phyloP scores from a whole-genome alignment of 768 basidiomycete genomes.

The Russula emetica region DNA sequence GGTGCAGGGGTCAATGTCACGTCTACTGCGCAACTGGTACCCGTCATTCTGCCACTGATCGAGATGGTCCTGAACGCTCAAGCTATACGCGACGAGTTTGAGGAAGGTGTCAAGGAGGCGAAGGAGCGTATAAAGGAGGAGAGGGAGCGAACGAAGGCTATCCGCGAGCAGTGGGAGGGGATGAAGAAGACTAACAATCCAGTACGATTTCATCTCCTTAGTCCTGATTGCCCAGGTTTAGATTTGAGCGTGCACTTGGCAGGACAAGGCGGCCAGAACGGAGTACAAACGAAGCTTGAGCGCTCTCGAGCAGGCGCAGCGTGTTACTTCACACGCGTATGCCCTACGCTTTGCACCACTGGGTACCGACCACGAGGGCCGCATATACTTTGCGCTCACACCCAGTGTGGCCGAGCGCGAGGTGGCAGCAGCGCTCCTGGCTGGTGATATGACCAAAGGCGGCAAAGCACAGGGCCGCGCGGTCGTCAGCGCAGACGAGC shows the following conservation, averaged over 20 bases:
- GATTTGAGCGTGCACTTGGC: background rate
- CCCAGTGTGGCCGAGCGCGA: slow-evolving; percentile 58
- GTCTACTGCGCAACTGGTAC: slow-evolving; percentile 59
- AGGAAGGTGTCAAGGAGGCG: slow-evolving; percentile 49
- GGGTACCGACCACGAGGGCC: slow-evolving; percentile 66
- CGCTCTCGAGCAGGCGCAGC: slow-evolving; percentile 53
- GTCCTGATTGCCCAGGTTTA: background rate
- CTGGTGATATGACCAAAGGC: slow-evolving; percentile 36
- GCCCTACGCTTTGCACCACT: slow-evolving; percentile 54
- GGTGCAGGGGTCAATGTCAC: slow-evolving; percentile 35
- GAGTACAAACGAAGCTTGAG: slow-evolving; percentile 48
- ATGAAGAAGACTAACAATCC: slow-evolving; percentile 29
- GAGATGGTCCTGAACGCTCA: slow-evolving; percentile 46
- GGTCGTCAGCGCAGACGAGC: slow-evolving; percentile 44
- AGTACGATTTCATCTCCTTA: slow-evolving; percentile 4
- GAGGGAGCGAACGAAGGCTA: slow-evolving; percentile 50
- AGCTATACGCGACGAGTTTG: slow-evolving; percentile 55
- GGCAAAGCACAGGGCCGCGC: slow-evolving; percentile 41
- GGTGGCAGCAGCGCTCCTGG: slow-evolving; percentile 35
- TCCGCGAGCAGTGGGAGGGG: slow-evolving; percentile 56
- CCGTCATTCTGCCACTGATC: slow-evolving; percentile 58
- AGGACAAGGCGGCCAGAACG: slow-evolving; percentile 45
- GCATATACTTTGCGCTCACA: slow-evolving; percentile 62
- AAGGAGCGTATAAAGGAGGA: slow-evolving; percentile 52
- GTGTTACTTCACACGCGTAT: slow-evolving; percentile 44